These are phyloP conservation scores for Suillus paluster DNA, from an alignment of 768 basidiomycete genomes.

Conservation along the genomic window DNA sequence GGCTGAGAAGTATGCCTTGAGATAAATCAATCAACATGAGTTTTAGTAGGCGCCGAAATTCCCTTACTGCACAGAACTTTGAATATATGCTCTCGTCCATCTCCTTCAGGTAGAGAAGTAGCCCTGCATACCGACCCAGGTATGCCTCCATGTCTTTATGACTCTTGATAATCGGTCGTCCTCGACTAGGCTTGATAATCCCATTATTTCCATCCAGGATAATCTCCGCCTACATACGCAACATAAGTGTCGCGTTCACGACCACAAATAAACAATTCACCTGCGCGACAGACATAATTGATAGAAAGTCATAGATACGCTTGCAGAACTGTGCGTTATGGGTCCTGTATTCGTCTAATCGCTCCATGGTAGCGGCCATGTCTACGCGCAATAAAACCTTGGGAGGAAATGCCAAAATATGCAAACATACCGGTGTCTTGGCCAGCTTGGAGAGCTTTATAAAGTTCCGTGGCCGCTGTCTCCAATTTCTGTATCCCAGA, in stretches of 20 bases:
- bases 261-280: slow-evolving; percentile 43
- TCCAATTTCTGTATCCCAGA: slow-evolving; percentile 80
- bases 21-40: slow-evolving; percentile 3
- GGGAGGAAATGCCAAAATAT: neutral
- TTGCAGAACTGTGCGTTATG: slow-evolving; percentile 94
- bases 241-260: slow-evolving; percentile 4
- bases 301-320: slow-evolving; percentile 84
- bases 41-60: neutral
- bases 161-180: slow-evolving; percentile 53
- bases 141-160: slow-evolving; percentile 82
- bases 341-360: slow-evolving; percentile 87
- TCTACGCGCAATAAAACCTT: slow-evolving; percentile 46
- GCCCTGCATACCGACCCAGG: slow-evolving; percentile 84
- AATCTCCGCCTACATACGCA: slow-evolving; percentile 57
- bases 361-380: slow-evolving; percentile 97
- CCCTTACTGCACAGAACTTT: slow-evolving; percentile 84
- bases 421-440: slow-evolving; percentile 73
- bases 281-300: slow-evolving; percentile 91
- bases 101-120: slow-evolving; percentile 93
- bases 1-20: slow-evolving; percentile 88
- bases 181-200: slow-evolving; percentile 47
- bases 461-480: slow-evolving; percentile 83
- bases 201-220: slow-evolving; percentile 69
- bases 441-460: slow-evolving; percentile 91
- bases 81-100: slow-evolving; percentile 92